Evolutionary conservation across 1,139 yeast genomes (phyloP), one percentile per base, ranked within the genome.

Genomic region (Suhomyces chickasaworum): DNA sequence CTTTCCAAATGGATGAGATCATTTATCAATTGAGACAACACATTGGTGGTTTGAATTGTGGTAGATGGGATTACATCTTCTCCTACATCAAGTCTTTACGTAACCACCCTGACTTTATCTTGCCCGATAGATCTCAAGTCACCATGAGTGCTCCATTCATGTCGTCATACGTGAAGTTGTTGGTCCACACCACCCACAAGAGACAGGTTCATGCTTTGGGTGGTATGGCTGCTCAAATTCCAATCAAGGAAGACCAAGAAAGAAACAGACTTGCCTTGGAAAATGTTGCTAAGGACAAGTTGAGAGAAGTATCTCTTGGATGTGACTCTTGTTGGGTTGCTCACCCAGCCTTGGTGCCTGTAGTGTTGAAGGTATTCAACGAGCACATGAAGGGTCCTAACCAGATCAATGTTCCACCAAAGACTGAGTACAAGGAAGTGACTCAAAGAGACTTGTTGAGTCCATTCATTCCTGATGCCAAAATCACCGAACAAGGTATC

Each of bases 261-360:
- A 56, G 60, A 36, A 63, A 63, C 55, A 53, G 51, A 33, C 44
- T 52, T 13, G 68, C 66, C 18, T 55, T 63, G 64, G 58, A 53
- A 38, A 63, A 63, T 45, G 68, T 63, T 32, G 50, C 59, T 30
- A 55, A 50, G 43, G 68, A 63, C 52, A 63, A 63, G 52, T 57
- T 63, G 58, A 77, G 93, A 57, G 95, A 86, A 67, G 93, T 81
- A 42, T 66, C 73, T 50, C 84, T 86, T 46, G 91, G 90, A 46
- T 86, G 87, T 64, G 90, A 85, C 67, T 87, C 90, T 43, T 83
- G 90, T 61, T 85, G 91, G 90, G 86, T 85, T 60, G 90, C 90
- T 37, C 90, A 85, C 64, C 90, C 90, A 30, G 89, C 86, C 32
- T 78, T 86, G 65, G 93, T 89, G 29, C 77, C 83, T 40, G 80